These are phyloP conservation scores for Ceratobasidium theobromae DNA, from an alignment of 1,284 basidiomycete genomes.

Conservation along the genomic window DNA sequence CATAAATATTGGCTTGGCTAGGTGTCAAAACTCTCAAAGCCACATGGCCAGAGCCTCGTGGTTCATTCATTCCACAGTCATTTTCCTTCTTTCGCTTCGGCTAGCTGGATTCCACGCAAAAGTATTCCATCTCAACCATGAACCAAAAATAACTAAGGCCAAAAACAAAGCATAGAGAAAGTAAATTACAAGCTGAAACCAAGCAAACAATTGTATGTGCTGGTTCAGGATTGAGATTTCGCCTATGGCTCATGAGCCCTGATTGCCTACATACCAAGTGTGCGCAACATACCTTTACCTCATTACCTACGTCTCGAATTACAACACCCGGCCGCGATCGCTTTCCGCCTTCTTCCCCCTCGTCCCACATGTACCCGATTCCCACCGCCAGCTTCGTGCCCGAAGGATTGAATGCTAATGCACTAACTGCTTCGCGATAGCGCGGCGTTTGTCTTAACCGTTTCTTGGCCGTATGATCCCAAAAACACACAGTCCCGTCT, in stretches of 20 bases:
- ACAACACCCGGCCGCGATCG: constrained; percentile 44
- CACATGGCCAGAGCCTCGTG: too few relatives aligned
- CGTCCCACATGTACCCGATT: constrained; percentile 84
- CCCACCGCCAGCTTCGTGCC: constrained; percentile 81
- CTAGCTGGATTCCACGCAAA: too few relatives aligned
- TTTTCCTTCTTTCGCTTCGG: too few relatives aligned
- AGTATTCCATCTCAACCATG: too few relatives aligned
- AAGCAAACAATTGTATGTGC: not conserved
- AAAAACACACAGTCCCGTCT: constrained; percentile 88
- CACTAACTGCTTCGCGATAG: constrained; percentile 69
- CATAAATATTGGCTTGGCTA: too few relatives aligned
- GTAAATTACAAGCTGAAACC: not conserved
- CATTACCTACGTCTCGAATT: constrained; percentile 47
- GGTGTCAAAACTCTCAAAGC: too few relatives aligned
- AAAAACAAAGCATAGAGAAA: not conserved
- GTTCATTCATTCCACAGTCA: too few relatives aligned
- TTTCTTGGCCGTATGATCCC: constrained; percentile 98
- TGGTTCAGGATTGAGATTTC: constrained; percentile 22
- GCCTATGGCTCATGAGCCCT: constrained; percentile 9
- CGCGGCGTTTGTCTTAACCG: constrained; percentile 86
- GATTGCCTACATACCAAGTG: not conserved
- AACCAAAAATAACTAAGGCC: constrained; percentile 3
- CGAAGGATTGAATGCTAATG: constrained; percentile 79
- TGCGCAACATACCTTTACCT: constrained; percentile 56
- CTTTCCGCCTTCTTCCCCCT: constrained; percentile 65